Conservation (phyloP, 2,329 filamentous ascomycete genomes). For the Escovopsis sp. region DNA sequence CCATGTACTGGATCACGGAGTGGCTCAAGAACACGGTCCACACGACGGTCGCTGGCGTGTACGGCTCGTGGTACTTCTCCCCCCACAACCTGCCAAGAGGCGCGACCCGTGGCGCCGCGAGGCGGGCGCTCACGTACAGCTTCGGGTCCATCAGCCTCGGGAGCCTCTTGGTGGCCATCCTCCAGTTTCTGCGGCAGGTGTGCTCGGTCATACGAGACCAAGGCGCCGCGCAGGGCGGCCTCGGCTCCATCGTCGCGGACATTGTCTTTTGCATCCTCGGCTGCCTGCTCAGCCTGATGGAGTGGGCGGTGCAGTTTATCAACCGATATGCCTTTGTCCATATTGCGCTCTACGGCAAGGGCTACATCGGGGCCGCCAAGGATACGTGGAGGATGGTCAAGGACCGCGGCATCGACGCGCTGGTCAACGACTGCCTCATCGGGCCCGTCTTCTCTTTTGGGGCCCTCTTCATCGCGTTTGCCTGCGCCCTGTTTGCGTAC, state of each 20-base stretch:
- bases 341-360: conserved; percentile 83
- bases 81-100: conserved; percentile 54
- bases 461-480: conserved; percentile 68
- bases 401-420: conserved; percentile 75
- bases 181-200: conserved; percentile 70
- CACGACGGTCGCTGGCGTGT: conserved; percentile 73
- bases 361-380: conserved; percentile 75
- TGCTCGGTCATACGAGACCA: conserved; percentile 60
- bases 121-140: conserved; percentile 71
- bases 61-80: conserved; percentile 87
- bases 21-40: conserved; percentile 91
- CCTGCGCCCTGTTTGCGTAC: conserved; percentile 68
- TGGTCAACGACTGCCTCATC: conserved; percentile 79
- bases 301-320: conserved; percentile 79
- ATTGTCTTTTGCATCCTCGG: conserved; percentile 61
- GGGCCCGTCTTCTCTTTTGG: conserved; percentile 63
- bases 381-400: conserved; percentile 88
- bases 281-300: conserved; percentile 61
- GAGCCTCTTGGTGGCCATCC: conserved; percentile 70
- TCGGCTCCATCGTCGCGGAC: conserved; percentile 52
- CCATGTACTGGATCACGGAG: conserved; percentile 88
- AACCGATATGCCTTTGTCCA: conserved; percentile 90
- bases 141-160: conserved; percentile 86
- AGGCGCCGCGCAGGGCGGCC: conserved; percentile 51
- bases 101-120: conserved; percentile 71